Evolutionary conservation across 192 early-diverging fungal genomes (phyloP).

Genomic region (Radiomyces spectabilis): DNA sequence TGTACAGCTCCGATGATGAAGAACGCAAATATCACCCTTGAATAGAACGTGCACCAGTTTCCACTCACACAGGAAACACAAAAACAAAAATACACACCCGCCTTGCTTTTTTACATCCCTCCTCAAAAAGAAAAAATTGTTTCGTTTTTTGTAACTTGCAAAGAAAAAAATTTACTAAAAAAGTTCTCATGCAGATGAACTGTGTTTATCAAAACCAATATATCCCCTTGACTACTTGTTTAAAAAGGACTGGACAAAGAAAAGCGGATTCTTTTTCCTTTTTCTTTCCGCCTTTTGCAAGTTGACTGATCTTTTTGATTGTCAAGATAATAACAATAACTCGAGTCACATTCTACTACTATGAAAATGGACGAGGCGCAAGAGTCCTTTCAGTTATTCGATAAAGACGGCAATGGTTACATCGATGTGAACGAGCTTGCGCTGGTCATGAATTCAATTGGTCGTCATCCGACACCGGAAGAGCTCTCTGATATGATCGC

Average conservation of each 20-base stretch:
- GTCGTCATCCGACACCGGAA: slow-evolving; percentile 70
- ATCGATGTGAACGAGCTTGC: slow-evolving; percentile 73
- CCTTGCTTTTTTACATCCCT: too few species aligned
- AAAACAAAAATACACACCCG: slow-evolving; percentile 1
- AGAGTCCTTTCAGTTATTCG: slow-evolving; percentile 83
- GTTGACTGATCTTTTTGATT: not conserved
- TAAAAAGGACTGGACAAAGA: too few species aligned
- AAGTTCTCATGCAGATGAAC: too few species aligned
- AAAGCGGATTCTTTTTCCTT: too few species aligned
- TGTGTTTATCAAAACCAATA: too few species aligned
- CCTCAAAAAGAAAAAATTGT: too few species aligned
- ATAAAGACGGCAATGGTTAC: slow-evolving; percentile 71
- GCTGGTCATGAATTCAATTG: slow-evolving; percentile 66
- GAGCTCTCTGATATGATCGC: slow-evolving; percentile 71
- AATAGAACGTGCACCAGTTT: slow-evolving; percentile 2
- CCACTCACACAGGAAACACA: too few species aligned
- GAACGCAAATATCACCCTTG: slow-evolving; percentile 6
- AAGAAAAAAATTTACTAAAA: too few species aligned
- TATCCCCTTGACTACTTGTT: too few species aligned
- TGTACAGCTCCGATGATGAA: slow-evolving; percentile 18
- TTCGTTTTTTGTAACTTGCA: too few species aligned
- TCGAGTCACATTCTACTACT: not conserved
- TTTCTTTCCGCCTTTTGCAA: not conserved
- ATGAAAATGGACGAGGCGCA: slow-evolving; percentile 64
- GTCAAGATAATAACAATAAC: not conserved